Percentiles rank a stretch among this genome's conserved stretches.
Conservation (phyloP, 306 rosid genomes). For the Inga leiocalycina region DNA sequence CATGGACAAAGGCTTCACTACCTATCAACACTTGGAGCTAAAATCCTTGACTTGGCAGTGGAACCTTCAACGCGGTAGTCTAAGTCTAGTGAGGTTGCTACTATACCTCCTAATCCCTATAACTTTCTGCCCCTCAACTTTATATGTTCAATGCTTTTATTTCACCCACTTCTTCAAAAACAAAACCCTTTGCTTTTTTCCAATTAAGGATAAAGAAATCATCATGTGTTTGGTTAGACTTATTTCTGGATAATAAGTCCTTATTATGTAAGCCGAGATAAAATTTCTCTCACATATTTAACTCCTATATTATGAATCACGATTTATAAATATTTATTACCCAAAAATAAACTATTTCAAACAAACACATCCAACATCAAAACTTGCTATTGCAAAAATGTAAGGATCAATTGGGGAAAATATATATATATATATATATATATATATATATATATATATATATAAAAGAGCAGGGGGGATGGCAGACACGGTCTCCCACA, state of each 20-base stretch:
- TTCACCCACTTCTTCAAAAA: not conserved
- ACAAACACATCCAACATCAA: not conserved
- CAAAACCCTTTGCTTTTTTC: not conserved
- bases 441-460: not conserved
- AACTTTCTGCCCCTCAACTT: constrained; percentile 36
- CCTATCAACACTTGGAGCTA: constrained; percentile 34
- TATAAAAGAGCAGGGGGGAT: constrained; percentile 23
- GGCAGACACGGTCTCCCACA: constrained; percentile 51
- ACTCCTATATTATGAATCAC: too few species aligned
- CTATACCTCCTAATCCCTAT: not conserved
- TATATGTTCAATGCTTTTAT: constrained; percentile 10
- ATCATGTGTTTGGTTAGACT: not conserved
- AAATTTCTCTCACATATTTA: too few species aligned
- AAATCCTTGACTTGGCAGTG: constrained; percentile 17
- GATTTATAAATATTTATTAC: too few species aligned
- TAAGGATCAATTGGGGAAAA: not conserved
- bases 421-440: too few species aligned
- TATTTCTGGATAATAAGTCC: too few species aligned
- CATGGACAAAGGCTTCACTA: constrained; percentile 36
- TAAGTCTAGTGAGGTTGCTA: not conserved
- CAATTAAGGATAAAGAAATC: not conserved
- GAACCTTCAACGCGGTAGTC: constrained; percentile 34
- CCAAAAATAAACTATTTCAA: too few species aligned
- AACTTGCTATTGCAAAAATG: constrained; percentile 19
- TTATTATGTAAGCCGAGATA: too few species aligned